Percentiles rank a stretch among this genome's conserved stretches.
Conservation (phyloP, 2,329 filamentous ascomycete species). For the Allantophomopsis lycopodina region DNA sequence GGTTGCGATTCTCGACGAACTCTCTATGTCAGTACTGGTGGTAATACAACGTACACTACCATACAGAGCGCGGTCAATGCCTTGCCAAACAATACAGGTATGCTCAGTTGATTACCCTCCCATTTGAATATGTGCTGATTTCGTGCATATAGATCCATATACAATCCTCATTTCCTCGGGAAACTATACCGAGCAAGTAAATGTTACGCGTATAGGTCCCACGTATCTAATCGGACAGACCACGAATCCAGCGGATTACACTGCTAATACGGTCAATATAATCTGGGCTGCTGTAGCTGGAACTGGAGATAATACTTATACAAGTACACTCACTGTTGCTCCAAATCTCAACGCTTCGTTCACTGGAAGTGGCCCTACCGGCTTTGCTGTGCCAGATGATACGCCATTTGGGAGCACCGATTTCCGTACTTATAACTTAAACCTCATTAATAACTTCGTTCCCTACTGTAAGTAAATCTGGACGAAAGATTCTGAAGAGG, state of each 20-base stretch:
- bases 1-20: conserved; percentile 12
- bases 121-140: not conserved
- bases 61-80: conserved; percentile 13
- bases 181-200: conserved; percentile 43
- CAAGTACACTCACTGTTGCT: conserved; percentile 45
- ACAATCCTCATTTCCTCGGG: conserved; percentile 47
- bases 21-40: conserved; percentile 7
- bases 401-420: conserved; percentile 50
- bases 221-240: conserved; percentile 45
- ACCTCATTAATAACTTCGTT: conserved; percentile 46
- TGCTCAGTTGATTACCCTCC: not conserved
- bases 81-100: conserved; percentile 14
- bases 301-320: conserved; percentile 46
- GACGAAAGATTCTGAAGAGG: not conserved
- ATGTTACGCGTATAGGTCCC: conserved; percentile 46
- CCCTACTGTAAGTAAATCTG: conserved; percentile 17
- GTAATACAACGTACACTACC: conserved; percentile 8
- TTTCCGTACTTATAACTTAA: conserved; percentile 54
- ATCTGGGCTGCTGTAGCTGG: conserved; percentile 41
- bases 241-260: conserved; percentile 8
- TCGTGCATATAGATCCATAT: conserved; percentile 15
- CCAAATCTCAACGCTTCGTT: conserved; percentile 48
- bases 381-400: conserved; percentile 40
- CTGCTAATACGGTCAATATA: conserved; percentile 35
- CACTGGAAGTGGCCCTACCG: conserved; percentile 47